These are phyloP conservation scores for Calonectria pteridis DNA, from an alignment of 2,329 filamentous ascomycete genomes.

Conservation along the genomic window DNA sequence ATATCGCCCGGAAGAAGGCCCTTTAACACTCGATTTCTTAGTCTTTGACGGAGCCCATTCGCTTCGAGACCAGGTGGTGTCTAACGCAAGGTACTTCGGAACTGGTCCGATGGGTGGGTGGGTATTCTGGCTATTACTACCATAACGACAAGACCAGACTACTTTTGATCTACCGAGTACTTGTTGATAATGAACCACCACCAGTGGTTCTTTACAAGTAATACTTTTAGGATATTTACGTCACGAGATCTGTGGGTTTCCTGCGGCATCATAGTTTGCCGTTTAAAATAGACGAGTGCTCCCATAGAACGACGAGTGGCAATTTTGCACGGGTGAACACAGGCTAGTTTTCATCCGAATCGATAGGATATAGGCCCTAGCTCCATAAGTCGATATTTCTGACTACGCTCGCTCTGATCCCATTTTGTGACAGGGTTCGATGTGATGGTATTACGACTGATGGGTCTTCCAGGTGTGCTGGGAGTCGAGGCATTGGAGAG, in stretches of 20 bases:
- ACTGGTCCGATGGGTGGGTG: background rate
- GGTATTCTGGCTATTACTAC: background rate
- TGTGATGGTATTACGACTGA: background rate
- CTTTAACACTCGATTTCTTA: background rate
- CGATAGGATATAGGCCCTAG: background rate
- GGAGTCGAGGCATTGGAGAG: background rate
- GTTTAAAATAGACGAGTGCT: background rate
- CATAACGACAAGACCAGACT: background rate
- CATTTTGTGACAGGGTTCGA: background rate
- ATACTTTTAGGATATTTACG: too few relatives aligned
- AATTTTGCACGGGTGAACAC: background rate
- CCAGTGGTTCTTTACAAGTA: too few relatives aligned
- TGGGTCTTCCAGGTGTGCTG: background rate
- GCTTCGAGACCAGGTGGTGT: background rate
- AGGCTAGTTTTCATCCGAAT: background rate
- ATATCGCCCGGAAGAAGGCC: background rate
- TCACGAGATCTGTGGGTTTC: too few relatives aligned
- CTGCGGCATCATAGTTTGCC: background rate
- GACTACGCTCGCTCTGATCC: background rate
- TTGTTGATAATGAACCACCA: background rate
- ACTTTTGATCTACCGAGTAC: background rate
- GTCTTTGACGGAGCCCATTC: background rate
- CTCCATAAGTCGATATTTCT: background rate
- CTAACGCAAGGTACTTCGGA: background rate
- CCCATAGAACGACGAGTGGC: background rate